These are phyloP conservation scores for Naganishia sp. DNA, from an alignment of 1,284 basidiomycete genomes.

Conservation along the genomic window DNA sequence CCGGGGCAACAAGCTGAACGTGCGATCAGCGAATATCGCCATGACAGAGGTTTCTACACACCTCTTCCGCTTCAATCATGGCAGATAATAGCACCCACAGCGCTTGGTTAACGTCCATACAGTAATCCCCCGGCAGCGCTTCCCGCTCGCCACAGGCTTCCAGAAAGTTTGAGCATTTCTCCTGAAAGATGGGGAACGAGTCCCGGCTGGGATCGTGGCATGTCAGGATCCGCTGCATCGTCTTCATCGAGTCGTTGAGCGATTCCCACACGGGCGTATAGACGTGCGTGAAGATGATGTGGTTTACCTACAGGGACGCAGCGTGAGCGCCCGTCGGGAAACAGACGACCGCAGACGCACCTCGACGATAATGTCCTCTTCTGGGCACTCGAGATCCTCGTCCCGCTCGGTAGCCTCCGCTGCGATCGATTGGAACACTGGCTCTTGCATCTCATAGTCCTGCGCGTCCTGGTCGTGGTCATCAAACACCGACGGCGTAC, in stretches of 20 bases:
- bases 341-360: background rate
- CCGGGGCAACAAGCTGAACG: background rate
- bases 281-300: conserved; percentile 22
- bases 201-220: conserved; percentile 4
- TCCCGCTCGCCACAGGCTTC: conserved; percentile 19
- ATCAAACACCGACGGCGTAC: conserved; percentile 15
- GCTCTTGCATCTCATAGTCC: conserved; percentile 1
- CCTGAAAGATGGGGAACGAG: conserved; percentile 13
- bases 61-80: conserved; percentile 16
- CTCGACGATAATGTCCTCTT: conserved; percentile 12
- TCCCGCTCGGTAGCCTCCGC: background rate
- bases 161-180: conserved; percentile 14
- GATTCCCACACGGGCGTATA: conserved; percentile 18
- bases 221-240: conserved; percentile 14
- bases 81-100: conserved; percentile 12
- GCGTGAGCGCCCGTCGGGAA: background rate
- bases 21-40: background rate
- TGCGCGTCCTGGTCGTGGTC: background rate
- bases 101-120: conserved; percentile 1
- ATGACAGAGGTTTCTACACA: background rate
- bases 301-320: background rate
- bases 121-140: conserved; percentile 3
- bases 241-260: conserved; percentile 9
- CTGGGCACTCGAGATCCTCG: background rate
- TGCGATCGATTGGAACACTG: background rate